Evolutionary conservation across 805 yeast genomes (phyloP), one percentile per base, ranked within the genome.

Genomic region (Vanderwaltozyma yarrowii): DNA sequence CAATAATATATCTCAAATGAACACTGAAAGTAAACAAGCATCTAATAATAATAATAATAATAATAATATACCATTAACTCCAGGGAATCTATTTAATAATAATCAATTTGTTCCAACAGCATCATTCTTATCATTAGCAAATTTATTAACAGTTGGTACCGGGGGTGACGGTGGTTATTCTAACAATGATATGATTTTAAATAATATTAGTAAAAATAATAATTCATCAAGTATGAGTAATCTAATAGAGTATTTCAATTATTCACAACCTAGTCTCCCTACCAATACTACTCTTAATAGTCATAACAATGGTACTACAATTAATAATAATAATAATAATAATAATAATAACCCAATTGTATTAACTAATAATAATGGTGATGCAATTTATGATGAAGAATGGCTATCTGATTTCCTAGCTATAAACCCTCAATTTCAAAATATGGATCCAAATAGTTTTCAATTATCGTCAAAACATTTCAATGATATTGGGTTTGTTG

Each of bases 341-440:
- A 16, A 26, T 5, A 19, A 5, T 4, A 23, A 32, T 20, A 13
- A 32, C n/a, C n/a, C n/a, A n/a, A n/a, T n/a, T n/a, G n/a, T n/a
- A n/a, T n/a, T n/a, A n/a, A 16, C 19, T 5, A 19, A 5, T 4
- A 23, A 32, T 20, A 13, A 32, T 10, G 8, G 26, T 3, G 32
- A 32, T 32, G 9, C 8, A 6, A 23, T 6, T 3, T 24, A 32
- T 32, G 35, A 46, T 32, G 52, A 45, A 28, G 45, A 75, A 41
- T 80, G 89, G 88, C 61, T 82, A 13, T 69, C 75, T 24, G 86
- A 80, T 44, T 79, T 82, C 47, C 73, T 81, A 26, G 20, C 24
- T 6, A 32, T 27, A 7, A 38, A 38, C 20, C 32, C 34, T 5
- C 39, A 36, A 31, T 36, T 36, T 31, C 39, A 36, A 17, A 36